Conservation (phyloP, 805 yeast genomes). For the Vanderwaltozyma verrucispora region DNA sequence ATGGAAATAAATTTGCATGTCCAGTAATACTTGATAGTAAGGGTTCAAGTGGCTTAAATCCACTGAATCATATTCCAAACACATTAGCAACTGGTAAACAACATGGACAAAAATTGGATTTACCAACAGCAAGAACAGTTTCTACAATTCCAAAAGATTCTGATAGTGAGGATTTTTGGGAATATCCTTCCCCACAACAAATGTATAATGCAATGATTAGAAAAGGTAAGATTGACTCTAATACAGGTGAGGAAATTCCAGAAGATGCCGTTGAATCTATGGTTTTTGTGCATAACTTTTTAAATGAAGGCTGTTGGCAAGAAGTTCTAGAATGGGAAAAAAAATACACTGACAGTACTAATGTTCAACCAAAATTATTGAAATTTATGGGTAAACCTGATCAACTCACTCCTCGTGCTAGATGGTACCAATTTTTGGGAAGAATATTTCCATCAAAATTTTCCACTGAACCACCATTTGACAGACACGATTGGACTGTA, state of each 20-base stretch:
- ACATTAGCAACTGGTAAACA: conserved; percentile 46
- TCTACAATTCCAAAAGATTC: conserved; percentile 83
- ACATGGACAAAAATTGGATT: conserved; percentile 68
- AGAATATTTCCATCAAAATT: conserved; percentile 61
- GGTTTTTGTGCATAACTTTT: conserved; percentile 94
- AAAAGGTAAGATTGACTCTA: conserved; percentile 57
- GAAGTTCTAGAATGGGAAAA: conserved; percentile 90
- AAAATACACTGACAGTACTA: conserved; percentile 46
- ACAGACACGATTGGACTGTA: conserved; percentile 98
- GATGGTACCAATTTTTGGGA: conserved; percentile 53
- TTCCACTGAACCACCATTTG: conserved; percentile 82
- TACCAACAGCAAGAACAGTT: conserved; percentile 76
- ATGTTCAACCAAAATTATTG: conserved; percentile 61
- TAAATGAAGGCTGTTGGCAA: conserved; percentile 97
- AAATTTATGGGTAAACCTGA: conserved; percentile 90
- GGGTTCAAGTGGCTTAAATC: conserved; percentile 39
- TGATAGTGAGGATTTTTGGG: conserved; percentile 75
- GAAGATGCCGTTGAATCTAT: conserved; percentile 94
- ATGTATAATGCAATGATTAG: conserved; percentile 97
- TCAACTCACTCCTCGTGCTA: conserved; percentile 79
- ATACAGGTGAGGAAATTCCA: conserved; percentile 59
- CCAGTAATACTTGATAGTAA: conserved; percentile 30
- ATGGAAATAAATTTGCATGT: conserved; percentile 31
- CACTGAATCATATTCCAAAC: conserved; percentile 83
- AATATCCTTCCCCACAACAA: conserved; percentile 98